phyloP scores from a whole-genome alignment of 768 basidiomycete species.

The Peribolospora kevripleyi region DNA sequence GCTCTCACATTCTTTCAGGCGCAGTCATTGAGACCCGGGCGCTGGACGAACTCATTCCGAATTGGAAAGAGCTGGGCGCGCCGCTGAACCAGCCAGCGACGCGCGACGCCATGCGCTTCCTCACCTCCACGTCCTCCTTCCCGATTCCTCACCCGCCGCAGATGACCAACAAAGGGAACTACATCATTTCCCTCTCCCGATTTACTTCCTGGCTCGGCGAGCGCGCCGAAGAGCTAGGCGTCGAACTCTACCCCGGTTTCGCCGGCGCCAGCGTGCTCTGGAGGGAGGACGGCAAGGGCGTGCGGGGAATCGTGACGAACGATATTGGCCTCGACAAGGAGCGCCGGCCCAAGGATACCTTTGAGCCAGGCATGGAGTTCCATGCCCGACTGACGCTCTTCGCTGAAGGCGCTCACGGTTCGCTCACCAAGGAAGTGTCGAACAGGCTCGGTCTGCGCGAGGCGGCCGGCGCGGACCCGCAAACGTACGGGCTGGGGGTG shows the following conservation, averaged over 20 bases:
- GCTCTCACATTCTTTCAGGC: conserved; percentile 83
- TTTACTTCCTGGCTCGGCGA: conserved; percentile 71
- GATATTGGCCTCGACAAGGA: conserved; percentile 73
- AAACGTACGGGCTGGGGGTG: conserved; percentile 85
- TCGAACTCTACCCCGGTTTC: conserved; percentile 92
- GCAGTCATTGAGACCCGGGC: conserved; percentile 85
- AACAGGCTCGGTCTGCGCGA: conserved; percentile 46
- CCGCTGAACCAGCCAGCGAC: conserved; percentile 61
- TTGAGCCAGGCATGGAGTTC: conserved; percentile 93
- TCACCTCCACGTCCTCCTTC: conserved; percentile 42
- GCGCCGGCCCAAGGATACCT: conserved; percentile 52
- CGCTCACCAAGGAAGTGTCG: conserved; percentile 55
- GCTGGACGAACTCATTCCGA: conserved; percentile 66
- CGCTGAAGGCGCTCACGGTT: conserved; percentile 87
- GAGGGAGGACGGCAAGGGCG: conserved; percentile 34
- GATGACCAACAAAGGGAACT: conserved; percentile 87
- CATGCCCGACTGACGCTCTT: conserved; percentile 72
- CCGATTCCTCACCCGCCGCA: conserved; percentile 90
- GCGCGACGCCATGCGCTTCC: conserved; percentile 57
- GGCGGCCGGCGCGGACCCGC: conserved; percentile 35
- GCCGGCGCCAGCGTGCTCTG: conserved; percentile 68
- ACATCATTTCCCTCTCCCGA: conserved; percentile 65
- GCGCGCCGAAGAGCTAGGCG: conserved; percentile 63
- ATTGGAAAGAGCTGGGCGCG: conserved; percentile 49
- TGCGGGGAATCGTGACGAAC: conserved; percentile 66